Base-by-base conservation (phyloP, 1,284 basidiomycete genomes). In the Porphyrellus sp. region DNA sequence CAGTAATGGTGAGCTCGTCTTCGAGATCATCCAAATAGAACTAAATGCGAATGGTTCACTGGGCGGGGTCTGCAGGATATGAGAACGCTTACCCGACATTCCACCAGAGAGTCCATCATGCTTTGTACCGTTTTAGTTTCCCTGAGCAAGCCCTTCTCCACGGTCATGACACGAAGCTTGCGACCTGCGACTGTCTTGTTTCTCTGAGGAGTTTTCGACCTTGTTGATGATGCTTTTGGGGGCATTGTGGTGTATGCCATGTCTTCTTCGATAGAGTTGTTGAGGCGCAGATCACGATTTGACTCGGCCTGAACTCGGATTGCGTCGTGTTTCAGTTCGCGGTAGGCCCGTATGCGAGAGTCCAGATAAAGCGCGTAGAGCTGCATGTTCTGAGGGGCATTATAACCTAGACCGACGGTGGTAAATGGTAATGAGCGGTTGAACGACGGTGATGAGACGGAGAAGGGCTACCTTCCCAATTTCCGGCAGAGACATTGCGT, bases 21-120 rank as follows among this genome's bases (percentile, higher is more conserved):
- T 92, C 88, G 23, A 96, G 74, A 65, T 98, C 87, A 63, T 98
- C 96, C 49, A 93, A 74, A 72, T 97, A 99, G 71, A 99, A 97
- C 89, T 94, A 59, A 25, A 33, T 7, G 33, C 16, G 45, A 18
- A 30, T 28, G 41, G 51, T 30, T 54, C n/a, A 31, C 39, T 45
- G 21, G 34, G 39, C 23, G 25, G 48, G 4, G 25, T 37, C 21
- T 27, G 43, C 30, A 16, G 1, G 15, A 33, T 18, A 51, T 49
- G 51, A 23, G 63, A n/a, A 48, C 21, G 39, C 68, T 61, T 65
- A 94, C 93, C 69, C 88, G 81, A 70, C 93, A 95, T 64, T 93
- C 89, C 38, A 96, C 80, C 58, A 98, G 75, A 1, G 89, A 70
- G 68, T 93, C 91, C 62, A 98, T 86, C 78, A 94, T 87, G 59